A percentile compares a stretch with the other conserved stretches of the same genome.
phyloP scores from a whole-genome alignment of 148 eudicot species.

The Cornus controversa region DNA sequence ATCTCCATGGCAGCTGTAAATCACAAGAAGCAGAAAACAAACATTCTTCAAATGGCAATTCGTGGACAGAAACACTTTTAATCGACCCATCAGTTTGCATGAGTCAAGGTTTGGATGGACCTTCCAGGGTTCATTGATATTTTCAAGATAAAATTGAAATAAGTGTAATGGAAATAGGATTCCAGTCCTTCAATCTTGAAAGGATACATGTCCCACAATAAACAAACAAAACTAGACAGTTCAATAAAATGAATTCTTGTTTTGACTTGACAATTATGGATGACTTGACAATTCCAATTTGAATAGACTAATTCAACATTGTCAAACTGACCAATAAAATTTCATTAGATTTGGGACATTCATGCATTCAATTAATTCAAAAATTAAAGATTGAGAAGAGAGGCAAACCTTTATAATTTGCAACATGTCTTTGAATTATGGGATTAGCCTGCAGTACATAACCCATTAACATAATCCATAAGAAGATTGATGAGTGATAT shows the following conservation, averaged over 20 bases:
- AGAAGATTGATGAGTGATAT: neutral
- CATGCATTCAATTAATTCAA: neutral
- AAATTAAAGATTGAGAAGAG: neutral
- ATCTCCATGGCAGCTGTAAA: slow-evolving; percentile 84
- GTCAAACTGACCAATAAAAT: neutral
- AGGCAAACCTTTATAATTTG: slow-evolving; percentile 53
- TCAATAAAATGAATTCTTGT: no score
- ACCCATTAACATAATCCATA: neutral
- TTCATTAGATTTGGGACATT: neutral
- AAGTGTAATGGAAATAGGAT: no score
- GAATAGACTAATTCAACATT: neutral
- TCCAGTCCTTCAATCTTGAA: no score
- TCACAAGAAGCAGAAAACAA: neutral
- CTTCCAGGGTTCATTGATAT: no score
- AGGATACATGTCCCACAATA: no score
- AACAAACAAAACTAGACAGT: no score
- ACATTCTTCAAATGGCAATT: neutral
- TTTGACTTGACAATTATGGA: no score
- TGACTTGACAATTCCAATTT: no score
- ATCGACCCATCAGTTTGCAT: neutral
- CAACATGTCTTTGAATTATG: slow-evolving; percentile 51
- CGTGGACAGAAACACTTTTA: neutral
- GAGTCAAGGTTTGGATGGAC: neutral
- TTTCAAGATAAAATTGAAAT: no score
- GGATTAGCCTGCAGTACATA: slow-evolving; percentile 71